phyloP scores from a whole-genome alignment of 2,329 filamentous ascomycete species.

The Meredithiella fracta region DNA sequence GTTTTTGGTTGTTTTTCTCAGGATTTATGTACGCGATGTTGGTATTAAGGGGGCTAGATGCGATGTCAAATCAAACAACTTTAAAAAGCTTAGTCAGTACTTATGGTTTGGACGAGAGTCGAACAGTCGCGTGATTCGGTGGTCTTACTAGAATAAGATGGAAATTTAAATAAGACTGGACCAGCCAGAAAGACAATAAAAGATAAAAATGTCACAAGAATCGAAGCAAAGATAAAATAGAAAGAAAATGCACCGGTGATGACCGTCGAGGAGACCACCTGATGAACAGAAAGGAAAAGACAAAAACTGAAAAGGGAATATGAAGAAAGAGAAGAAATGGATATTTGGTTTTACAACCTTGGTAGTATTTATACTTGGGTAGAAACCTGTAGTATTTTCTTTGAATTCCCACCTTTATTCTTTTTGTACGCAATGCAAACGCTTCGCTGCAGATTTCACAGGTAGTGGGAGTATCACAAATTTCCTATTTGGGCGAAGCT shows the following conservation, averaged over 20 bases:
- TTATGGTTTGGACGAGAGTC: neutral
- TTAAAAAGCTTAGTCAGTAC: neutral
- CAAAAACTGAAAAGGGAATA: neutral
- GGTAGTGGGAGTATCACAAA: neutral
- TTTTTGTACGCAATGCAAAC: neutral
- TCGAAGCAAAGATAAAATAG: slow-evolving; percentile 2
- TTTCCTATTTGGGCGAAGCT: neutral
- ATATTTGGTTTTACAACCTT: too few relatives aligned
- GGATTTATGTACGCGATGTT: neutral
- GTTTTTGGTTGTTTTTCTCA: neutral
- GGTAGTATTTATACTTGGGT: neutral
- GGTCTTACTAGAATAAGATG: slow-evolving; percentile 4
- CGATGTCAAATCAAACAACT: neutral
- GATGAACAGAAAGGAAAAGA: neutral
- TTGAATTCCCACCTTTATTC: neutral
- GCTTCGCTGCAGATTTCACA: neutral
- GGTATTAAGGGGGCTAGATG: neutral
- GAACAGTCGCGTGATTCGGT: slow-evolving; percentile 1
- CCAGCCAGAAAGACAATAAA: neutral
- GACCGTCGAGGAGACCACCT: neutral
- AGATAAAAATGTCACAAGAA: neutral
- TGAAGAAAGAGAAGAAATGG: neutral
- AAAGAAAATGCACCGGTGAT: neutral
- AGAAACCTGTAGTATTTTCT: too few relatives aligned
- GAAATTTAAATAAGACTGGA: slow-evolving; percentile 10